A percentile compares a stretch with the other conserved stretches of the same genome.
Evolutionary conservation across 345 rosid species (phyloP).

Genomic region (Citrus glauca): DNA sequence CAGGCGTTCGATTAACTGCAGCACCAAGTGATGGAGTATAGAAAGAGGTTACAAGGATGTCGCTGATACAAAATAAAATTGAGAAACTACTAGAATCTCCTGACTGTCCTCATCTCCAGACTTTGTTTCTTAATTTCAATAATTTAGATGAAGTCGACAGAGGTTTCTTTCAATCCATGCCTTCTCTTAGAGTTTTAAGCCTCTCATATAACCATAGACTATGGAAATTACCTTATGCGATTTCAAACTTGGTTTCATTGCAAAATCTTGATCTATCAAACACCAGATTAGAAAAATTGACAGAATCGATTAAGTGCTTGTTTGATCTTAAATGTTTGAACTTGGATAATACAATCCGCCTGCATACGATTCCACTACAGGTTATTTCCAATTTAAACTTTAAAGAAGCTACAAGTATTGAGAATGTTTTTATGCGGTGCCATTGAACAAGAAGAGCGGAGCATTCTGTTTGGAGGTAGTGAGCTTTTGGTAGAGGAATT

Average conservation of each 20-base stretch:
- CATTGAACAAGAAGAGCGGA: too few species aligned
- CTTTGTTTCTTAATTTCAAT: slow-evolving; percentile 1
- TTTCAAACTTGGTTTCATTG: slow-evolving; percentile 5
- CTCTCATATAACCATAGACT: neutral
- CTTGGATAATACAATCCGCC: slow-evolving; percentile 3
- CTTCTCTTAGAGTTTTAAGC: neutral
- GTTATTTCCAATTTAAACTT: too few species aligned
- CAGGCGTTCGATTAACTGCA: neutral
- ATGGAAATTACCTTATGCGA: neutral
- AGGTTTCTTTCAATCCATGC: neutral
- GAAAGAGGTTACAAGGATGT: neutral
- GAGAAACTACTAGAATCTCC: neutral
- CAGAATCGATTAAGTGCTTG: slow-evolving; percentile 20
- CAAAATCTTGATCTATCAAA: slow-evolving; percentile 4
- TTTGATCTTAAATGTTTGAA: slow-evolving; percentile 13
- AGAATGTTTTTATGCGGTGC: too few species aligned
- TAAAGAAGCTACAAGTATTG: too few species aligned
- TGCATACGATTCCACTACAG: too few species aligned
- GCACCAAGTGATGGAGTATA: neutral
- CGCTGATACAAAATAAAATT: neutral
- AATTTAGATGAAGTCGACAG: neutral
- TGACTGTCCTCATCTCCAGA: neutral
- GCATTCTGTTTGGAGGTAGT: too few species aligned
- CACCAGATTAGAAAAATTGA: slow-evolving; percentile 16
- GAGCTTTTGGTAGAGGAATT: too few species aligned